Percentiles rank a stretch among this genome's conserved stretches.
These are phyloP conservation scores for Wallacemonas sp. DNA, from an alignment of 208 protist genomes.

Conservation along the genomic window DNA sequence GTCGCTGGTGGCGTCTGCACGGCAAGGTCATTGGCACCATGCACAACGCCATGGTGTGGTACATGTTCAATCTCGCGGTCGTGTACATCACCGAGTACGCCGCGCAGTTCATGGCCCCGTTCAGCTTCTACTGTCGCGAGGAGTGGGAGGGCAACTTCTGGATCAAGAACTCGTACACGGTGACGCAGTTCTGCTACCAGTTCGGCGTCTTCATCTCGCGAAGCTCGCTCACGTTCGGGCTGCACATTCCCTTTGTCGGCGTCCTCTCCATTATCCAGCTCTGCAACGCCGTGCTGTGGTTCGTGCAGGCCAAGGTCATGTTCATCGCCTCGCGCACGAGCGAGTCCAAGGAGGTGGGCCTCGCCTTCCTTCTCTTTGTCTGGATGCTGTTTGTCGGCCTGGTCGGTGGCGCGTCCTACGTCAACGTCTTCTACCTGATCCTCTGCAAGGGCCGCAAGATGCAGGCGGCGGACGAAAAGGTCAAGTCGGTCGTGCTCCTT, in stretches of 20 bases:
- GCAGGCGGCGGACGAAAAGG: conserved; percentile 36
- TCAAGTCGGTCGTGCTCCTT: background rate
- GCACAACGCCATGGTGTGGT: conserved; percentile 68
- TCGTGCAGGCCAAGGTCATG: conserved; percentile 75
- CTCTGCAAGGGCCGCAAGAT: conserved; percentile 39
- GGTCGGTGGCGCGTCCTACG: conserved; percentile 89
- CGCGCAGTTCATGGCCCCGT: conserved; percentile 81
- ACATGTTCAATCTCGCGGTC: conserved; percentile 72
- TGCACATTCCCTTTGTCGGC: conserved; percentile 82
- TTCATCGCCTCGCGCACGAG: conserved; percentile 51
- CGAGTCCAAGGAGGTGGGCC: conserved; percentile 34
- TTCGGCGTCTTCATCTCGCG: conserved; percentile 89
- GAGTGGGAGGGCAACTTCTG: conserved; percentile 55
- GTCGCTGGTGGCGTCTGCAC: conserved; percentile 54
- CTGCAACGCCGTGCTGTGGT: conserved; percentile 84
- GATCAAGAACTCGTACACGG: conserved; percentile 73
- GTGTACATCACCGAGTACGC: conserved; percentile 91
- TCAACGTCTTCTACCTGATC: conserved; percentile 92
- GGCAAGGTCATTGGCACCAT: conserved; percentile 35
- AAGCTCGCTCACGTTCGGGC: conserved; percentile 67
- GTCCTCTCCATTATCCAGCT: conserved; percentile 87
- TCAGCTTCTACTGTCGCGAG: conserved; percentile 61
- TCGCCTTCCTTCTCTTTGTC: conserved; percentile 75
- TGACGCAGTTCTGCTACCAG: conserved; percentile 92
- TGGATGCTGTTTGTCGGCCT: conserved; percentile 93